Base-by-base conservation (phyloP, 345 rosid genomes). In the Balakata baccata region DNA sequence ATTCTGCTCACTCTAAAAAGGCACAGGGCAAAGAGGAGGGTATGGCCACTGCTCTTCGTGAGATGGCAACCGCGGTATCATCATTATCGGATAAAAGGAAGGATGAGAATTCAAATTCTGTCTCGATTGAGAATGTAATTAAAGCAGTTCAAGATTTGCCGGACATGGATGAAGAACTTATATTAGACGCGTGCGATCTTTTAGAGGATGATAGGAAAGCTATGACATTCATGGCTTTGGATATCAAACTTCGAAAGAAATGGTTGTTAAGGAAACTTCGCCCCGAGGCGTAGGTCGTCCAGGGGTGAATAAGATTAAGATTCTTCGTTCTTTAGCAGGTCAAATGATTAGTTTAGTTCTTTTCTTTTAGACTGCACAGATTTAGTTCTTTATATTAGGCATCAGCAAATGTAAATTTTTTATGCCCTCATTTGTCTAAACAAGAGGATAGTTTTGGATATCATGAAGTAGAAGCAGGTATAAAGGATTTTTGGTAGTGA, bases 141-240 rank as follows among this genome's bases (percentile, higher is more conserved):
- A 85, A 72, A 73, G 94, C 96, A 7, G 75, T 93, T 72, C 97
- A 93, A 80, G 89, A 83, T 2, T 79, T 91, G 64, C 88, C 93
- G 18, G 92, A 87, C 56, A 87, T 93, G 90, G 97, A 93, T 64
- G 97, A 89, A 62, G 98, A 93, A 54, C 90, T 91, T 61, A 82
- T 91, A 81, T 66, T 93, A 66, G 98, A 93, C 77, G 98, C 98
- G 13, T 93, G 97, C 69, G 97, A 93, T 81, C 82, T 91, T 51
- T 82, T 89, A 11, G 97, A 93, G 83, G 96, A 93, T 76, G 97
- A 91, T 77, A 68, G 80, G 64, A 91, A 85, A 79, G 95, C 94
- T 2, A 91, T 85, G 84, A 89, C 92, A 41, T 93, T 93, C 67
- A 77, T 93, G 86, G 93, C 95, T 34, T 74, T 91, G 76, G 91